Conservation (phyloP, 148 eudicot genomes). For the Limonium bicolor region DNA sequence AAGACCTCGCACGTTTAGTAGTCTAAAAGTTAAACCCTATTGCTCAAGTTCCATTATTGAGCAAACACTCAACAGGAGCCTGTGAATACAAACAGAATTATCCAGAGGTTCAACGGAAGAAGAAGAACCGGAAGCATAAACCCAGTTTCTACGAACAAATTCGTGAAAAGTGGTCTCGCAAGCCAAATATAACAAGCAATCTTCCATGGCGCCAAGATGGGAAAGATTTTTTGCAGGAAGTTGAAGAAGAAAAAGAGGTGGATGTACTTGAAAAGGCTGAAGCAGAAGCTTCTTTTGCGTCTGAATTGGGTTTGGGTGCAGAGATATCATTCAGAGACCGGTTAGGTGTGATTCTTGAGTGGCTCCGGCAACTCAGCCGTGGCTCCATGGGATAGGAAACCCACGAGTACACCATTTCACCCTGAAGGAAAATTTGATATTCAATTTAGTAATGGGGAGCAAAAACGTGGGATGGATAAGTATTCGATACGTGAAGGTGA, state of each 20-base stretch:
- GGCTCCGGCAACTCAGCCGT: neutral
- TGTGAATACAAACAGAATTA: slow-evolving; percentile 3
- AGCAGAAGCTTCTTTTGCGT: no score
- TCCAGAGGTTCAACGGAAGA: slow-evolving; percentile 5
- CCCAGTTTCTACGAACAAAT: slow-evolving; percentile 82
- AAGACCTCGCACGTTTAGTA: no score
- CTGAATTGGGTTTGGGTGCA: neutral
- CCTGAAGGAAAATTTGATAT: neutral
- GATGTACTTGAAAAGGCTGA: neutral
- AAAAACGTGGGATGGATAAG: neutral
- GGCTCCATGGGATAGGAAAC: slow-evolving; percentile 6
- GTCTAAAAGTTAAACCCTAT: slow-evolving; percentile 18
- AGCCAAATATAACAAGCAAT: slow-evolving; percentile 23
- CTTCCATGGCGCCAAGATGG: slow-evolving; percentile 66
- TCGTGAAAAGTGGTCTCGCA: slow-evolving; percentile 68
- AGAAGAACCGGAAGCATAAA: slow-evolving; percentile 54
- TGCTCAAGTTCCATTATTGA: slow-evolving; percentile 13
- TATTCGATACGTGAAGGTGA: neutral
- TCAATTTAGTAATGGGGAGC: neutral
- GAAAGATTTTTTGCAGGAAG: slow-evolving; percentile 2
- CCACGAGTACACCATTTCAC: neutral
- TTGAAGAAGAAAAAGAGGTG: slow-evolving; percentile 1
- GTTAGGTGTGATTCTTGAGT: neutral
- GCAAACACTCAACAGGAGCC: slow-evolving; percentile 19
- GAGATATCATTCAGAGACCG: neutral